Base-by-base conservation (phyloP, 345 rosid species). In the Draba incana region DNA sequence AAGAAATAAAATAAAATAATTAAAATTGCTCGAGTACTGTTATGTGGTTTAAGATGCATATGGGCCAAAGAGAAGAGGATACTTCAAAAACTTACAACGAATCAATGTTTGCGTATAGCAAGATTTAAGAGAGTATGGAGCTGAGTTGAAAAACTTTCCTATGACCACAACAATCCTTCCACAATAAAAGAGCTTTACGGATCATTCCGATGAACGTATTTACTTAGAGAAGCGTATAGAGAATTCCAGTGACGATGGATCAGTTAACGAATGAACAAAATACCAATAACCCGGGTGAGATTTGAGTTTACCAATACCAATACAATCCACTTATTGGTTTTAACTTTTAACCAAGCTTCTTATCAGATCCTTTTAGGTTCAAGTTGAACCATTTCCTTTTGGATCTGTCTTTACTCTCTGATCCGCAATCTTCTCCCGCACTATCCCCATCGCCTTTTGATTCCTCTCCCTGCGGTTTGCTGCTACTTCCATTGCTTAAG, bases 371-470 rank as follows among this genome's bases (percentile, higher is more conserved):
- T 68, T 79, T 88, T 9, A 90, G 70, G 78, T 86, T 91, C 80
- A 94, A 83, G 78, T 89, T 94, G 77, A 94, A 94, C 99, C 99
- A 94, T 83, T 86, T 94, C 89, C 87, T 88, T 76, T 81, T 94
- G 13, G 98, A 78, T 74, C 86, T 94, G 54, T 94, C 99, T 82
- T 81, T 87, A 16, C 96, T 92, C 24, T 91, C 97, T 15, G 84
- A 69, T 65, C 81, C 78, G 23, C 86, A 89, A 33, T 87, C 96
- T 78, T 91, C 97, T 39, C 72, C 81, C 0, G 88, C 85, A 61
- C 92, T 84, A 51, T 81, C 98, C 1, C 58, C 76, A 42, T 82
- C 78, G 0, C 59, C 65, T 75, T 74, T 89, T 10, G 78, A 68
- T 64, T 91, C 93, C 3, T 89, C 95, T 54, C 87, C 81, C 10